Evolutionary conservation across 805 yeast genomes (phyloP), one percentile per base, ranked within the genome.

Genomic region (Tetrapisispora taiwanensis): DNA sequence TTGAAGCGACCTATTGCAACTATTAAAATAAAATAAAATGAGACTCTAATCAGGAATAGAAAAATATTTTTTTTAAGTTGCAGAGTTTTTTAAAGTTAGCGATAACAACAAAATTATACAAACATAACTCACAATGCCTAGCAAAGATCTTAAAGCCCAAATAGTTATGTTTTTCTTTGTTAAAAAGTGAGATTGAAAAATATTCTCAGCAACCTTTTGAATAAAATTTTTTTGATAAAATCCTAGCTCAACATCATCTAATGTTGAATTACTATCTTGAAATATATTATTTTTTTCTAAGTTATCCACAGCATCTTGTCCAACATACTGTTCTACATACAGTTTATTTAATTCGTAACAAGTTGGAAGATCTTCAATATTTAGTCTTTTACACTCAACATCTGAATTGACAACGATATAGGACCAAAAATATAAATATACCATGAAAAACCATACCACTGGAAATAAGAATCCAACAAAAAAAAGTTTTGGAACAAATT

Each of bases 291-390:
- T 15, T 14, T 17, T 22, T 10, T 24, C 14, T 8, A 26, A 8
- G n/a, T 27, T 13, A 10, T 37, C 5, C 10, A 10, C 15, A 5
- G 38, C n/a, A 31, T 19, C 10, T 19, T 2, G 7, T 5, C 19
- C 20, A 20, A 24, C 7, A 14, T 19, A 32, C 28, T 43, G 40
- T 20, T 44, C 44, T 14, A 39, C 31, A 7, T 7, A n/a, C 30
- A 31, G n/a, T 13, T 27, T 22, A 26, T 52, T 48, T 28, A 37
- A 13, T 27, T 60, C 61, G 44, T 49, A 56, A 27, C 47, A 41
- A 31, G 63, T 60, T 14, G 65, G 67, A 26, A 53, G 50, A 28
- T 59, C 60, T 31, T 52, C 53, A 20, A 50, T 49, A 7, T 48
- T 45, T 30, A 62, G 35, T 34, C 41, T 47, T 30, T 51, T 45